Base-by-base conservation (phyloP, 768 basidiomycete species). In the Boletus bicolor region DNA sequence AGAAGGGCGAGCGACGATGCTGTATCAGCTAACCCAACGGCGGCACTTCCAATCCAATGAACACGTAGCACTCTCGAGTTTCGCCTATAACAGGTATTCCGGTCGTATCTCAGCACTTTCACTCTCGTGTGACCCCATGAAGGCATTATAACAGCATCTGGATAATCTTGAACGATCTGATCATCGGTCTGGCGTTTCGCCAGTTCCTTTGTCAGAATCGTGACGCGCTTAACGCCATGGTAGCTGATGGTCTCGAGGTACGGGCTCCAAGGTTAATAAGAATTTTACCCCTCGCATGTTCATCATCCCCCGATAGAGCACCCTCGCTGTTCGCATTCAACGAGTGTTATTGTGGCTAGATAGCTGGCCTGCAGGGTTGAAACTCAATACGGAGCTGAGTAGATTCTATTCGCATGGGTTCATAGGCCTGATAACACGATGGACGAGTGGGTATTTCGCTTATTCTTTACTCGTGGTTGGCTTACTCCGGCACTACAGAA, bases 301-400 rank as follows among this genome's bases (percentile, higher is more conserved):
- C 35, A 60, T 45, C 19, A 14, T 19, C 8, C 0, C 19, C 15
- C 44, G 53, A 39, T 35, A 73, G 70, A 56, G 58, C 30, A 55
- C 62, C 7, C 59, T 71, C 1, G 68, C 68, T 38, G 30, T 65
- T 54, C 72, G 74, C 46, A 68, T 88, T 9, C 79, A 81, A 42
- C 72, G 74, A 15, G 76, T 79, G 0, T 76, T 98, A 2, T 63
- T 77, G 1, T 98, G 94, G 95, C 78, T 99, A 12, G 89, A 97
- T 68, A 84, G 89, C 57, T 98, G 96, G 96, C 96, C 96, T 0
- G 93, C 87, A 2, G 96, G 97, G 1, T 74, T 99, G 39, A 99
- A 99, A 72, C 84, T 99, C 50, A 98, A 98, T 65, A 91, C 92
- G 0, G 91, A 98, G 62, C 79, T 99, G n/a, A 91, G 92, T 62